Evolutionary conservation across 306 rosid genomes (phyloP), one percentile per base, ranked within the genome.

Genomic region (Hippophae tibetana): DNA sequence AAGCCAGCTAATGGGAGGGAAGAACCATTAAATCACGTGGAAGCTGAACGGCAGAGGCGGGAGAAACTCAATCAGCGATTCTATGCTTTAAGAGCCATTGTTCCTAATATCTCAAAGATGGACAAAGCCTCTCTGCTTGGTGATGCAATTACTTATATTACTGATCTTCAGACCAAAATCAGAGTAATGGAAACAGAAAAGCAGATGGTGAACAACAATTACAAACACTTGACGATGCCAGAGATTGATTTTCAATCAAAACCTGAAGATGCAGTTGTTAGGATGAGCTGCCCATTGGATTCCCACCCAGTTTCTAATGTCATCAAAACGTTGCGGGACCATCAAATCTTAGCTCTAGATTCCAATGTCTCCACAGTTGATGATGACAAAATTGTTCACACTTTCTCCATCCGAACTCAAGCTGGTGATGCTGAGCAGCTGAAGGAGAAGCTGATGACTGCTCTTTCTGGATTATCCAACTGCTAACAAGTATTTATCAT

Each of bases 81-180:
- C 64, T 89, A 89, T 13, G 95, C 95, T 3, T 77, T 89, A 48
- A 71, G 97, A 71, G 95, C 97, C 23, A 95, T 89, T 72, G 97
- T 89, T 60, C 97, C 97, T 3, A 89, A 89, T 60, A 89, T 89
- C 76, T 89, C 96, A 10, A 89, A 89, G 71, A 89, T 89, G 96
- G 96, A 89, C 81, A 89, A 89, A 76, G 97, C 97, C 12, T 89
- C 97, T 64, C 78, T 89, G 3, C 97, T 89, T 27, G 97, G 97
- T 6, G 95, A 89, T 59, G 95, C 97, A 61, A 89, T 89, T 52
- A 69, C 95, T 8, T 81, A 81, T 46, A 89, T 89, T 67, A 89
- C 90, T 0, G 95, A 89, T 79, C 95, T 89, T 31, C 97, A 89
- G 73, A 76, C 64, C 74, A 89, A 84, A 82, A 74, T 89, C 69